Percentiles rank a stretch among this genome's conserved stretches.
These are phyloP conservation scores for Colletotrichum sp. DNA, from an alignment of 2,329 filamentous ascomycete genomes.

Conservation along the genomic window DNA sequence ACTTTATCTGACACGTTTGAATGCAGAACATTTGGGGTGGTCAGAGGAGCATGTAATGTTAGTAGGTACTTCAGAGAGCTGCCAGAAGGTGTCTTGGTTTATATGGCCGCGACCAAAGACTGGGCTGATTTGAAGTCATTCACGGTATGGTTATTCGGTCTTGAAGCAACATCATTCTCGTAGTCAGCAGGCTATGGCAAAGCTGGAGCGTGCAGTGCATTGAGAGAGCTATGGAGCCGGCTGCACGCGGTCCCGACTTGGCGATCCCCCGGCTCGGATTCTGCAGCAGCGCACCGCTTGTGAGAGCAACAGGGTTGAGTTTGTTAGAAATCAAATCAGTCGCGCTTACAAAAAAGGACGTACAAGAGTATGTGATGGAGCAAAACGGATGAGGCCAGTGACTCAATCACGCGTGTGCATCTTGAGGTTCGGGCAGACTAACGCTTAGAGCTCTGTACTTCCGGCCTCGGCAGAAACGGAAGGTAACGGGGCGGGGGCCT, in stretches of 20 bases:
- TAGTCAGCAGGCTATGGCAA: neutral
- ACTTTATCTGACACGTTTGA: neutral
- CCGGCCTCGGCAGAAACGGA: neutral
- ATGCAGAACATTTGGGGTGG: neutral
- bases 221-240: neutral
- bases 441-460: neutral
- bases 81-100: neutral
- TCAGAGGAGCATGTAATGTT: neutral
- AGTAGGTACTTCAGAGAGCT: neutral
- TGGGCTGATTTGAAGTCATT: neutral
- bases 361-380: neutral
- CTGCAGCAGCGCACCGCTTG: neutral
- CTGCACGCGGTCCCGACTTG: neutral
- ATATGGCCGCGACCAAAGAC: neutral
- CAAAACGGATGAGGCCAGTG: neutral
- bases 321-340: neutral
- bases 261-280: neutral
- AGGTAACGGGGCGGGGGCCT: neutral
- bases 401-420: neutral
- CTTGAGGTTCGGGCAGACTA: neutral
- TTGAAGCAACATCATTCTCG: neutral
- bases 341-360: neutral
- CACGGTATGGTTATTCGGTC: neutral
- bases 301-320: neutral
- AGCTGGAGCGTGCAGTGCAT: neutral